A percentile compares a stretch with the other conserved stretches of the same genome.
phyloP scores from a whole-genome alignment of 139 green algal genomes.

The Trebouxia sp. region DNA sequence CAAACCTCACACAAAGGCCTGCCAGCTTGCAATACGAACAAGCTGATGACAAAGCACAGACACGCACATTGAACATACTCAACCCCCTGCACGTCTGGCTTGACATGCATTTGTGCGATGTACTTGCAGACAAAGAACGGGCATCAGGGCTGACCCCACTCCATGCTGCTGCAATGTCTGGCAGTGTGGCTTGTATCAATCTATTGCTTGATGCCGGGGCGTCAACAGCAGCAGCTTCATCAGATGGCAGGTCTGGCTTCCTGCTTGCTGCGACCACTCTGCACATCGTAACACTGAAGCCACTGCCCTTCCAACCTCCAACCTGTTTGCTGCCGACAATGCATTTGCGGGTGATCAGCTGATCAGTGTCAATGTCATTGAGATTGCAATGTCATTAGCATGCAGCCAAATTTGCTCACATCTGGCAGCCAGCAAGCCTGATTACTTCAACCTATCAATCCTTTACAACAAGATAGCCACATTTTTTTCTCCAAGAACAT shows the following conservation, averaged over 20 bases:
- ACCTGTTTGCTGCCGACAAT: no score
- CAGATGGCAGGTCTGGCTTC: neutral
- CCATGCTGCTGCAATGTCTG: conserved; percentile 8
- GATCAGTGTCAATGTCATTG: no score
- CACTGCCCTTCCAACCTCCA: neutral
- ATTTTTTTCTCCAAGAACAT: no score
- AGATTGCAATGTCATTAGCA: no score
- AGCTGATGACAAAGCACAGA: neutral
- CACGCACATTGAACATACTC: neutral
- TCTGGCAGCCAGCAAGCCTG: no score
- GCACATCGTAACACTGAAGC: neutral
- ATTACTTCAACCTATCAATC: no score
- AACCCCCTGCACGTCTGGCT: neutral
- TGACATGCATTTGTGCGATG: neutral
- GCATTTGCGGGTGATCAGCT: no score
- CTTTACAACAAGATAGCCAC: no score
- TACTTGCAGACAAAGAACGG: neutral
- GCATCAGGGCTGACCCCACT: neutral
- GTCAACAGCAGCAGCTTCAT: neutral
- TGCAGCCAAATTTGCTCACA: no score
- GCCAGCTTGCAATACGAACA: no score
- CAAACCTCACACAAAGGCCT: no score
- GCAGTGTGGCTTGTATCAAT: neutral
- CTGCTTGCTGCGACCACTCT: neutral
- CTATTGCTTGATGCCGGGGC: neutral